phyloP scores from a whole-genome alignment of 257 asterid genomes.

The Lithospermum erythrorhizon region DNA sequence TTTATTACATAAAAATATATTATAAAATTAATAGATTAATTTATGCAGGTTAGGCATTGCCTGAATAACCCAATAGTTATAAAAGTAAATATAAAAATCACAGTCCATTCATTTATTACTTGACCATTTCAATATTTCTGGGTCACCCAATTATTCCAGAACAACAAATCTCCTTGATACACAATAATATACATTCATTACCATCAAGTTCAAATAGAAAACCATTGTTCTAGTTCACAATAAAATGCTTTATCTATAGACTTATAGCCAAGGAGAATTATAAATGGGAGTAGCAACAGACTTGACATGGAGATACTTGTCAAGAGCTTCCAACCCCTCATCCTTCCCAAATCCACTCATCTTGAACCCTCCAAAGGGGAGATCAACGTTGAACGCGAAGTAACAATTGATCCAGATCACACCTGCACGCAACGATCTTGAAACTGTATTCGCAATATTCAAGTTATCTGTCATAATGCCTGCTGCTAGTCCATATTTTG shows the following conservation, averaged over 20 bases:
- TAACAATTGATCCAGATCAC: constrained; percentile 62
- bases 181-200: too few relatives aligned
- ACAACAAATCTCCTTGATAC: too few relatives aligned
- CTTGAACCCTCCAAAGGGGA: constrained; percentile 62
- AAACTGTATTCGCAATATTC: constrained; percentile 51
- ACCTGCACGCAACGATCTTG: constrained; percentile 63
- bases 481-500: constrained; percentile 68
- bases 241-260: background rate
- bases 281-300: constrained; percentile 53
- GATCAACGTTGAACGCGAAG: constrained; percentile 31
- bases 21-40: too few relatives aligned
- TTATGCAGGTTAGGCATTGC: too few relatives aligned
- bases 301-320: constrained; percentile 41
- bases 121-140: too few relatives aligned
- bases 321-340: constrained; percentile 41
- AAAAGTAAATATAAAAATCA: too few relatives aligned
- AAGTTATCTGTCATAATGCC: constrained; percentile 56
- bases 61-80: too few relatives aligned
- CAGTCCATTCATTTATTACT: too few relatives aligned
- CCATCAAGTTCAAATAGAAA: too few relatives aligned
- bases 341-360: constrained; percentile 83
- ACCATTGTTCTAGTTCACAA: background rate
- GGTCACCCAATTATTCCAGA: too few relatives aligned
- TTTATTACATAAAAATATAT: too few relatives aligned
- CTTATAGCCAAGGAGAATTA: constrained; percentile 37